Evolutionary conservation across 176 grass and related monocot species (phyloP), one percentile per base, ranked within the genome.

Genomic region (Zea luxurians): DNA sequence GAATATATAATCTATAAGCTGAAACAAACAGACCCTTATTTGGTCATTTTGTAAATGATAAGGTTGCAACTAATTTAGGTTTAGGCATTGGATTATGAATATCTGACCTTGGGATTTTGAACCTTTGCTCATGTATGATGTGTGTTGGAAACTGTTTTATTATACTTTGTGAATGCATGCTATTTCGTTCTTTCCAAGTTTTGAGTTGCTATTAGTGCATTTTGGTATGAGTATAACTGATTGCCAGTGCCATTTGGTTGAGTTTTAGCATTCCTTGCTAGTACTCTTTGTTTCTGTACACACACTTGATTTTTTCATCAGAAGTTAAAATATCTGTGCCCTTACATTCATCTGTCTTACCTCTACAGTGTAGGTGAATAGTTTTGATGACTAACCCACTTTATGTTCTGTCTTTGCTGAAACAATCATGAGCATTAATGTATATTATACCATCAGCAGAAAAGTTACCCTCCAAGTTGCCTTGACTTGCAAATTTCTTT

Each of bases 231-330:
- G 18, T 70, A 52, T 50, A 4, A 13, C 13, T 45, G 37, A 69
- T 20, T 17, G 45, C 49, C 16, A 65, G 8, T 88, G 46, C 70
- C 21, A 18, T 3, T 80, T 83, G 13, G 6, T 66, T 67, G 36
- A 75, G 68, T 27, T 78, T 60, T 54, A 68, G 71, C 52, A 74
- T 80, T 57, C 5, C 4, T n/a, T 73, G 27, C 17, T 4, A 74
- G 20, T 54, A 7, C 11, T 18, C 8, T 2, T 11, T 47, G 34
- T 37, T 64, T 55, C 46, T 70, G 40, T 47, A 8, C 1, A 27
- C 3, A 7, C 15, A 48, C 45, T 64, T 54, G 1, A 1, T 76
- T 76, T 11, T 58, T 17, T 76, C 17, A 3, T 8, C 0, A 34
- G 12, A 41, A 38, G 5, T 34, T 17, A 15, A 4, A 61, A 38